Evolutionary conservation across 2,329 filamentous ascomycete species (phyloP).

Genomic region (Colletotrichum kahawae): DNA sequence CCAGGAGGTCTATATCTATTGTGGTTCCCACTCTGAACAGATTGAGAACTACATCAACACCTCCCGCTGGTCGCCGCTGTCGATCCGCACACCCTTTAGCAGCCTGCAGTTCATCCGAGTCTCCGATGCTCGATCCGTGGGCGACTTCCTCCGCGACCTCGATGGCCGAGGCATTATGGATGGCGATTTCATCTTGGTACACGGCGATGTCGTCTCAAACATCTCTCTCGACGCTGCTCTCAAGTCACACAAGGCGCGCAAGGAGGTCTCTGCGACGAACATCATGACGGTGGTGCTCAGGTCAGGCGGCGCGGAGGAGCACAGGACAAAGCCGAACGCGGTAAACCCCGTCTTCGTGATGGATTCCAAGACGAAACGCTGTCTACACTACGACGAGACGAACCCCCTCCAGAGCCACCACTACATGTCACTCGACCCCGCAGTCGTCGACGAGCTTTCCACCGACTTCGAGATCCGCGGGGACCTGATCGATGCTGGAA

Average conservation of each 20-base stretch:
- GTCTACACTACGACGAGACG: slow-evolving; percentile 94
- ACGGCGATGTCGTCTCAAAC: slow-evolving; percentile 92
- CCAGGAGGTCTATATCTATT: slow-evolving; percentile 93
- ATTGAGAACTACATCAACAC: slow-evolving; percentile 84
- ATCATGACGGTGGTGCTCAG: slow-evolving; percentile 97
- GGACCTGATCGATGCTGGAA: slow-evolving; percentile 90
- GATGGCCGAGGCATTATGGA: slow-evolving; percentile 85
- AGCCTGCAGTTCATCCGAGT: slow-evolving; percentile 86
- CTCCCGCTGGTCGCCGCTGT: slow-evolving; percentile 72
- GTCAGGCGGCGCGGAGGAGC: slow-evolving; percentile 71
- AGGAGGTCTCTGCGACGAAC: slow-evolving; percentile 85
- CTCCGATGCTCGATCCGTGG: slow-evolving; percentile 80
- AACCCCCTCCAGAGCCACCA: slow-evolving; percentile 69
- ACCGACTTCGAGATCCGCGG: slow-evolving; percentile 81
- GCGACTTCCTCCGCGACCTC: slow-evolving; percentile 93
- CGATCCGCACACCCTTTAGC: slow-evolving; percentile 70
- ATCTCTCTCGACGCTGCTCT: slow-evolving; percentile 82
- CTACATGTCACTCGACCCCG: slow-evolving; percentile 76
- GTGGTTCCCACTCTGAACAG: slow-evolving; percentile 83
- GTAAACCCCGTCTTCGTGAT: slow-evolving; percentile 85
- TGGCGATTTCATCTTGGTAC: slow-evolving; percentile 90
- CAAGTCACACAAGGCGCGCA: slow-evolving; percentile 78
- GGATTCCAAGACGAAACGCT: slow-evolving; percentile 79
- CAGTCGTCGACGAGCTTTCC: slow-evolving; percentile 73
- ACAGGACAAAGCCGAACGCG: slow-evolving; percentile 78